Percentiles rank a stretch among this genome's conserved stretches.
Evolutionary conservation across 371 early-diverging fungal genomes (phyloP).

Genomic region (Rhizopus delemar): DNA sequence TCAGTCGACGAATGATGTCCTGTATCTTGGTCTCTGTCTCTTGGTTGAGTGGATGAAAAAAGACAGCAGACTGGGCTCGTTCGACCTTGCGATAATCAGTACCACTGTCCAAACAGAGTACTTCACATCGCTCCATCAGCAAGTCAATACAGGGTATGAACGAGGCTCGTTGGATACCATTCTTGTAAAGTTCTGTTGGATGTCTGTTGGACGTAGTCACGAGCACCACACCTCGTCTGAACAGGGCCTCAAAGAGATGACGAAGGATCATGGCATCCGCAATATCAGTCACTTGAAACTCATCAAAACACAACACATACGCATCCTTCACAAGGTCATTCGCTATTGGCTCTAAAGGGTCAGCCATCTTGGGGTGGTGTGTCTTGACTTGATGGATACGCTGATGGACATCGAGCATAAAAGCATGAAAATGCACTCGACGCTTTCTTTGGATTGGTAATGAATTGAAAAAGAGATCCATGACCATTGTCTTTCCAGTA

Average conservation of each 20-base stretch:
- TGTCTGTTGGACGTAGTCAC: constrained; percentile 94
- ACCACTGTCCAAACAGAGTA: constrained; percentile 84
- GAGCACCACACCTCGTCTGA: constrained; percentile 85
- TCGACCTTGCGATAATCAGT: constrained; percentile 83
- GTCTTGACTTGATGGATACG: constrained; percentile 77
- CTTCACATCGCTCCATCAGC: constrained; percentile 76
- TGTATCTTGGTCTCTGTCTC: constrained; percentile 51
- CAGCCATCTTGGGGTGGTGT: constrained; percentile 46
- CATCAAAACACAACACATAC: constrained; percentile 92
- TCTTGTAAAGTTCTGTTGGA: constrained; percentile 91
- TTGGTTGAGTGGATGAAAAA: constrained; percentile 61
- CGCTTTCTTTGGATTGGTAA: constrained; percentile 71
- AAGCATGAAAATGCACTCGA: constrained; percentile 93
- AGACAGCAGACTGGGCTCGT: constrained; percentile 58
- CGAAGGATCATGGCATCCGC: constrained; percentile 95
- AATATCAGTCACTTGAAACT: constrained; percentile 96
- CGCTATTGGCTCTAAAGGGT: constrained; percentile 84
- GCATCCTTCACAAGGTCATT: constrained; percentile 78
- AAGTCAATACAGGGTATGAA: constrained; percentile 91
- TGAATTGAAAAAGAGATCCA: constrained; percentile 91
- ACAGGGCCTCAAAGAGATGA: constrained; percentile 78
- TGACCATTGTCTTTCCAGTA: constrained; percentile 95
- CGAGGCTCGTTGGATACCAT: constrained; percentile 90
- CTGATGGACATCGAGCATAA: constrained; percentile 91
- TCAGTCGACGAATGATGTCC: constrained; percentile 33